These are phyloP conservation scores for Rhodomyrtus psidioides DNA, from an alignment of 441 rosid genomes.

Conservation along the genomic window DNA sequence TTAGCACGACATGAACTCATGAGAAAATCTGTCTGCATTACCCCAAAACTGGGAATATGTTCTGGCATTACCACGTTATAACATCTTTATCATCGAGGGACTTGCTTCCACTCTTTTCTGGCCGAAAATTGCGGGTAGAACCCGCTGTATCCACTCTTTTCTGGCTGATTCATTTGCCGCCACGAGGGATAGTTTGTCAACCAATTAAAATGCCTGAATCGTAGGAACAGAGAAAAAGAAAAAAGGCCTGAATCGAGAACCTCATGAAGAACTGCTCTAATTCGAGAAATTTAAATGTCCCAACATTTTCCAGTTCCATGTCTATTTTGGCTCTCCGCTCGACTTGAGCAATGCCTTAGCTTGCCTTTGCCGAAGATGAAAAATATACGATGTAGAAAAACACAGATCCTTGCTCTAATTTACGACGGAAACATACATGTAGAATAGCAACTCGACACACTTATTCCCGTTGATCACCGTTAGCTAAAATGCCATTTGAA, in stretches of 20 bases:
- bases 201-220: not conserved
- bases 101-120: no score
- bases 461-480: not conserved
- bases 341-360: not conserved
- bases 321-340: rapidly evolving
- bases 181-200: not conserved
- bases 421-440: not conserved
- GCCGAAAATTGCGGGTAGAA: not conserved
- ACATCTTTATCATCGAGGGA: not conserved
- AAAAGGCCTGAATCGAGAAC: not conserved
- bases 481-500: not conserved
- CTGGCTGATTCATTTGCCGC: not conserved
- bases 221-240: no score
- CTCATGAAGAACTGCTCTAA: not conserved
- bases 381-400: not conserved
- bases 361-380: not conserved
- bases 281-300: not conserved
- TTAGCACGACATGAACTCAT: not conserved
- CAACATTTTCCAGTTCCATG: not conserved
- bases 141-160: not conserved
- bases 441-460: not conserved
- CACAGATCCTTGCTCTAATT: not conserved
- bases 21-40: not conserved
- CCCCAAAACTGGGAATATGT: not conserved
- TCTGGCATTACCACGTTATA: not conserved